Evolutionary conservation across 1,284 basidiomycete species (phyloP).

Genomic region (Leccinum angustisporum): DNA sequence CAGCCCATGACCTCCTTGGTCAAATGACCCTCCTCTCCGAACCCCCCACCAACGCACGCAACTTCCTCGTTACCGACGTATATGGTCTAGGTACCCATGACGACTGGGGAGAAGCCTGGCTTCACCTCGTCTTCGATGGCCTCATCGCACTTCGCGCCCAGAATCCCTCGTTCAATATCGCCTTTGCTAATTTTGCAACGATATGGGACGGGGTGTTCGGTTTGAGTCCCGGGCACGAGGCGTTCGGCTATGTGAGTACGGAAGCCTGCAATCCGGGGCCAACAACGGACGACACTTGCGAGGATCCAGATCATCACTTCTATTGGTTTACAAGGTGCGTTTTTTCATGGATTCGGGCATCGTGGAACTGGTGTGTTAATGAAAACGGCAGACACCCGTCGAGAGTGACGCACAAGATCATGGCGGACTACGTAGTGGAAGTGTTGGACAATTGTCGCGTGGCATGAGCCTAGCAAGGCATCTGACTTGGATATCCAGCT

Average conservation of each 20-base stretch:
- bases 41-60: slow-evolving; percentile 43
- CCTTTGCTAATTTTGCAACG: slow-evolving; percentile 44
- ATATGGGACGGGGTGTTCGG: slow-evolving; percentile 49
- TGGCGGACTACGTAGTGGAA: slow-evolving; percentile 49
- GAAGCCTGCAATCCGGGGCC: slow-evolving; percentile 37
- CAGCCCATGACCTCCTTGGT: slow-evolving; percentile 37
- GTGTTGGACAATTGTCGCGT: slow-evolving; percentile 38
- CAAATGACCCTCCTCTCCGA: slow-evolving; percentile 40
- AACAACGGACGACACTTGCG: slow-evolving; percentile 36
- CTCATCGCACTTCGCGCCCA: slow-evolving; percentile 31
- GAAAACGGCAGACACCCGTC: slow-evolving; percentile 39
- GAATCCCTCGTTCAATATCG: slow-evolving; percentile 36
- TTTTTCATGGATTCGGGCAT: neutral
- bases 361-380: neutral
- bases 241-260: slow-evolving; percentile 47
- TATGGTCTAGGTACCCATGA: slow-evolving; percentile 45
- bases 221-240: slow-evolving; percentile 40
- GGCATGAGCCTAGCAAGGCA: neutral
- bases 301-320: slow-evolving; percentile 48
- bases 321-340: slow-evolving; percentile 51
- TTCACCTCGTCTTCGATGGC: slow-evolving; percentile 40
- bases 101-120: slow-evolving; percentile 43
- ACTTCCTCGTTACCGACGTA: slow-evolving; percentile 47
- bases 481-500: neutral
- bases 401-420: slow-evolving; percentile 42